Percentiles rank a stretch among this genome's conserved stretches.
Evolutionary conservation across 371 early-diverging fungal genomes (phyloP).

Genomic region (Phascolomyces articulosus): DNA sequence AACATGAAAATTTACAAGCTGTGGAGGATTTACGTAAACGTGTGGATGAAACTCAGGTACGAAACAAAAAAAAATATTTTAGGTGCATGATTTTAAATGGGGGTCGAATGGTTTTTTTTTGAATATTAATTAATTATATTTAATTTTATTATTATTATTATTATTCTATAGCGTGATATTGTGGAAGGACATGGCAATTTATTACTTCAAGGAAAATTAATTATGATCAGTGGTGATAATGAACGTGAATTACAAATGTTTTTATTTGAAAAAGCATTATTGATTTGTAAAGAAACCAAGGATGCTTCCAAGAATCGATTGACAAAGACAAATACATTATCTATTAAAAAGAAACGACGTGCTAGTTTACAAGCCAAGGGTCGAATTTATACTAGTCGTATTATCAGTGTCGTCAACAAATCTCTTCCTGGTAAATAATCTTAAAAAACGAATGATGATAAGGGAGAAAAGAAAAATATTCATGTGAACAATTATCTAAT

Average conservation of each 20-base stretch:
- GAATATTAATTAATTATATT: too few species aligned
- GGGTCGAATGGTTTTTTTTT: too few species aligned
- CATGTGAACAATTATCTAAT: too few species aligned
- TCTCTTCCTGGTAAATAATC: conserved; percentile 21
- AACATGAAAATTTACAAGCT: conserved; percentile 80
- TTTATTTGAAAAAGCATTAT: conserved; percentile 86
- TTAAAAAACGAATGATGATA: too few species aligned
- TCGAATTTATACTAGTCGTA: conserved; percentile 56
- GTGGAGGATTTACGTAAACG: conserved; percentile 77
- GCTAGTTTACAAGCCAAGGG: conserved; percentile 79
- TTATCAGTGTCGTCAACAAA: conserved; percentile 23
- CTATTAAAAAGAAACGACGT: conserved; percentile 45
- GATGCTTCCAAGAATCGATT: conserved; percentile 47
- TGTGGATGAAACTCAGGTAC: conserved; percentile 56
- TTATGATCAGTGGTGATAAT: conserved; percentile 73
- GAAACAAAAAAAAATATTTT: background rate
- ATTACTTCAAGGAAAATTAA: conserved; percentile 80
- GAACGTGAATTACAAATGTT: conserved; percentile 83
- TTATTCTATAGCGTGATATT: conserved; percentile 5
- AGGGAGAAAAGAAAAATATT: too few species aligned
- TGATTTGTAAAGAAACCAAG: conserved; percentile 84
- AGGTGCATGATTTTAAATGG: too few species aligned
- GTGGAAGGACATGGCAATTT: conserved; percentile 79
- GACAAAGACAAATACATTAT: conserved; percentile 40
- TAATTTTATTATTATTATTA: background rate